Evolutionary conservation across 106 monocot genomes (phyloP), one percentile per base, ranked within the genome.

Genomic region (Hemerocallis citrina): DNA sequence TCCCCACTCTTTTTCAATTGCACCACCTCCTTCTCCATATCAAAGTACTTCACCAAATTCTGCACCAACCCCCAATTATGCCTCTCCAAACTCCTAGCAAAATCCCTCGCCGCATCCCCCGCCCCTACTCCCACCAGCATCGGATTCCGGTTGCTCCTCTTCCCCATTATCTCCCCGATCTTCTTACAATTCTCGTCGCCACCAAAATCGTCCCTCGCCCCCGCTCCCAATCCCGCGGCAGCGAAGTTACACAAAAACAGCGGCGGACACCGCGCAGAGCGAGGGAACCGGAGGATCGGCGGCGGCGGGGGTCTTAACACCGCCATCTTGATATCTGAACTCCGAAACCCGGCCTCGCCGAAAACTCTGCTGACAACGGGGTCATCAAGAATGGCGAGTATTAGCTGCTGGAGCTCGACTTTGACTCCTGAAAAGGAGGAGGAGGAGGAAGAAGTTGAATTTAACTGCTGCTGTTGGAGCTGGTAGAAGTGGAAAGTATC

Each of bases 371-470:
- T 79, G 29, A 82, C 82, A 40, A 79, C 69, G 0, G 87, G 87
- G 54, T 87, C 87, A 52, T 87, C 87, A 46, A 87, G 73, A 38
- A 87, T 82, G 25, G 81, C 72, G 50, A 87, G 40, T 13, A 87
- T 63, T 41, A 87, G 65, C 72, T 87, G 81, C 75, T 79, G 82
- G 14, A 87, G 72, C 73, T 87, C 87, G 17, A 87, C 87, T 48
- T 78, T 87, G 39, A 88, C 83, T 11, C 75, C 79, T 20, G 69
- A 36, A 31, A 73, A 69, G 16, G 69, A 51, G 19, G 76, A 50
- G 39, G 65, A 51, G 31, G 73, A 62, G n/a, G n/a, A n/a, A 24
- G 71, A 50, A n/a, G n/a, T n/a, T n/a, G n/a, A n/a, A n/a, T n/a
- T n/a, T n/a, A n/a, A 37, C 23, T 49, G 52, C 38, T 45, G 62